Evolutionary conservation across 257 asterid species (phyloP).

Genomic region (Dorcoceras hygrometricum): DNA sequence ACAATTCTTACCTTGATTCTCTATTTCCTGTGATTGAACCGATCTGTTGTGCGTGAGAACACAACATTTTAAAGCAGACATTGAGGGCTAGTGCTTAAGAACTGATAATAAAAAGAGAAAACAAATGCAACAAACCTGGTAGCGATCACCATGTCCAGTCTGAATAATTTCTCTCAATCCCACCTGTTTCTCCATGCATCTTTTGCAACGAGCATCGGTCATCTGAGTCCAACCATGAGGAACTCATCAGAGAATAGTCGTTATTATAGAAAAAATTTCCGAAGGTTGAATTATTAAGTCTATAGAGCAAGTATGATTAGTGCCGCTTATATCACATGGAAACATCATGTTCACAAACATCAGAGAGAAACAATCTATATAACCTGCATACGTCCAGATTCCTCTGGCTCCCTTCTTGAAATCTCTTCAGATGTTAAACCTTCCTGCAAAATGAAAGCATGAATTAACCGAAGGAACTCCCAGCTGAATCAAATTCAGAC

Average conservation of each 20-base stretch:
- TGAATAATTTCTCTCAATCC: conserved; percentile 67
- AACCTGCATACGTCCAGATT: conserved; percentile 64
- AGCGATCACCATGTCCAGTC: conserved; percentile 71
- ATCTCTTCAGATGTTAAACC: conserved; percentile 88
- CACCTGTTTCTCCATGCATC: conserved; percentile 68
- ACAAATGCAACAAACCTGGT: conserved; percentile 44
- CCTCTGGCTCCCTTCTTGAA: conserved; percentile 72
- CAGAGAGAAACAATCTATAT: conserved; percentile 9
- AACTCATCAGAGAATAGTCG: neutral
- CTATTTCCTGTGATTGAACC: too few species aligned
- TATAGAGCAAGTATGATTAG: neutral
- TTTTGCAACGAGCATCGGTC: conserved; percentile 84
- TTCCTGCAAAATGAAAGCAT: conserved; percentile 46
- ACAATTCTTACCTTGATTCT: too few species aligned
- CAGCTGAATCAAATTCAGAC: conserved; percentile 13
- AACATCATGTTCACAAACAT: conserved; percentile 20
- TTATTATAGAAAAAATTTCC: neutral
- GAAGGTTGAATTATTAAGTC: neutral
- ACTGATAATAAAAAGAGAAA: neutral
- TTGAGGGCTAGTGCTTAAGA: neutral
- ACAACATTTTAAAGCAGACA: neutral
- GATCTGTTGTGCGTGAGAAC: too few species aligned
- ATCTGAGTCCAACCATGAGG: conserved; percentile 42
- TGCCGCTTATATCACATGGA: neutral
- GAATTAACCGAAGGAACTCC: neutral